phyloP scores from a whole-genome alignment of 2,329 filamentous ascomycete genomes.

The Aspergillus ustus region DNA sequence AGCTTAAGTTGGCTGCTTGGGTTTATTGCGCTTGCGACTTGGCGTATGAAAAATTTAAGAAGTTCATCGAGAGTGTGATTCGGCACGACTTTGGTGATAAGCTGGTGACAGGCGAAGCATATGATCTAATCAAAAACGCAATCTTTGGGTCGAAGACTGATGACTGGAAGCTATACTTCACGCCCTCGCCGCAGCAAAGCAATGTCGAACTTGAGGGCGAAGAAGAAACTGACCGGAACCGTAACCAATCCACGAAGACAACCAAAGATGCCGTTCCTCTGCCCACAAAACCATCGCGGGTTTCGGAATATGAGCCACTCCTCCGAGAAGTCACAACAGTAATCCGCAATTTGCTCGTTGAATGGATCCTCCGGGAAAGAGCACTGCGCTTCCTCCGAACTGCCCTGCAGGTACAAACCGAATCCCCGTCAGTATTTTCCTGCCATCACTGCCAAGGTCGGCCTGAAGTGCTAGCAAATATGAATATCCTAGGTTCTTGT shows the following conservation, averaged over 20 bases:
- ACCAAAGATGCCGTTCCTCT: not conserved
- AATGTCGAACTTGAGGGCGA: not conserved
- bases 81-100: conserved; percentile 36
- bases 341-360: conserved; percentile 26
- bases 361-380: conserved; percentile 29
- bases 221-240: not conserved
- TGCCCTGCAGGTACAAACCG: conserved; percentile 27
- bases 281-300: conserved; percentile 20
- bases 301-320: conserved; percentile 22
- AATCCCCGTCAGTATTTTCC: conserved; percentile 7
- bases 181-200: not conserved
- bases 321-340: conserved; percentile 26
- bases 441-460: conserved; percentile 42
- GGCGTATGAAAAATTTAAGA: conserved; percentile 32
- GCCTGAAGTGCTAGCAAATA: conserved; percentile 32
- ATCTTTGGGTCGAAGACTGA: conserved; percentile 22
- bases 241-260: not conserved
- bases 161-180: conserved; percentile 39
- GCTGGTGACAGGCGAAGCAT: conserved; percentile 28
- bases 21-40: conserved; percentile 31
- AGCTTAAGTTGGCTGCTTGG: conserved; percentile 37
- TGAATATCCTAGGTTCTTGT: conserved; percentile 53
- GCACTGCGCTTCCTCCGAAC: conserved; percentile 31
- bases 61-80: conserved; percentile 32
- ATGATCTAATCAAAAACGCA: conserved; percentile 27